phyloP scores from a whole-genome alignment of 768 basidiomycete genomes.

The Tulasnella calospora region DNA sequence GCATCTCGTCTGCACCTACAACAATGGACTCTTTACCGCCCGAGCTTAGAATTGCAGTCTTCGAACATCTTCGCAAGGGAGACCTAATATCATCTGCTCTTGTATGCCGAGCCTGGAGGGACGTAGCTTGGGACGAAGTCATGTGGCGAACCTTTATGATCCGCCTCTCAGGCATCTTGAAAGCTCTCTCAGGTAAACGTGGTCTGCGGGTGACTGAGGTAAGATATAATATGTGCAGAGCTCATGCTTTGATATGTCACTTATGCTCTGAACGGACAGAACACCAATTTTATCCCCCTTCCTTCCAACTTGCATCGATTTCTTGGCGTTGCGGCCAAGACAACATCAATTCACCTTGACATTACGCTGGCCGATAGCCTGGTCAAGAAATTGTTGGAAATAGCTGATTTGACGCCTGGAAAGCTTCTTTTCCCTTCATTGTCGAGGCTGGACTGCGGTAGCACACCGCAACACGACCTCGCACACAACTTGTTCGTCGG shows the following conservation, averaged over 20 bases:
- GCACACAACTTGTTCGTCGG: not conserved
- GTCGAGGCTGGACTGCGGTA: not conserved
- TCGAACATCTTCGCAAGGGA: not conserved
- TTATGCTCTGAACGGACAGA: not conserved
- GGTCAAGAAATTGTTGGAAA: not conserved
- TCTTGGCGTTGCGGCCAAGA: not conserved
- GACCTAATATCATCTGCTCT: not conserved
- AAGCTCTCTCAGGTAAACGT: not conserved
- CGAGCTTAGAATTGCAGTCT: not conserved
- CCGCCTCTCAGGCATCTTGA: not conserved
- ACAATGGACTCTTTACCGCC: not conserved
- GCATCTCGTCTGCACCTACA: not conserved
- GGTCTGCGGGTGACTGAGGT: not conserved
- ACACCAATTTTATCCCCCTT: not conserved
- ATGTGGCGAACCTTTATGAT: not conserved
- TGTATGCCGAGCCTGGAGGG: not conserved
- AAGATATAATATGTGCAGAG: not conserved
- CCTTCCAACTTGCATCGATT: not conserved
- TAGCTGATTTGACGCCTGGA: not conserved
- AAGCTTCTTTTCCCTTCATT: not conserved
- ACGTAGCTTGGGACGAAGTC: not conserved
- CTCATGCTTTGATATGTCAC: not conserved
- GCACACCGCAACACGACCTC: not conserved
- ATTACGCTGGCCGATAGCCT: not conserved
- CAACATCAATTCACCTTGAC: not conserved